phyloP scores from a whole-genome alignment of 139 green algal species.

The Chlorella sp. region DNA sequence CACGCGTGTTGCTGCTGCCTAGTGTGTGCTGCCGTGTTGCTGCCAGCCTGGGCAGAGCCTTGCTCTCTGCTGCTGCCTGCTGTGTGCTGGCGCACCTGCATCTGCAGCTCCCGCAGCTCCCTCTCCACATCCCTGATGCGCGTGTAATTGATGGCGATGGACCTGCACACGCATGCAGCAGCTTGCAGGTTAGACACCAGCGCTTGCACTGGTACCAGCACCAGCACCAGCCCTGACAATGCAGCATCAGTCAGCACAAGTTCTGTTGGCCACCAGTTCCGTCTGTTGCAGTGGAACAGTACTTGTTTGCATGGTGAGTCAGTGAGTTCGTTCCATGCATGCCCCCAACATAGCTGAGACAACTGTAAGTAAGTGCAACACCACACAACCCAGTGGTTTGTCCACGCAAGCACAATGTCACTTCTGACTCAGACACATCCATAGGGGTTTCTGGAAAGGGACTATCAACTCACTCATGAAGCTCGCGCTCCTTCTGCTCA shows the following conservation, averaged over 20 bases:
- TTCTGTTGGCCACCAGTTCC: background rate
- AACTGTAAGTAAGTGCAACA: background rate
- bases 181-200: too few relatives aligned
- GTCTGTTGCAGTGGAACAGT: background rate
- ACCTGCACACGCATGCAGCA: background rate
- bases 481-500: background rate
- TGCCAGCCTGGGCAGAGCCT: too few relatives aligned
- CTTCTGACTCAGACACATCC: too few relatives aligned
- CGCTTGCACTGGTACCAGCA: too few relatives aligned
- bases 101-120: background rate
- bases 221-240: too few relatives aligned
- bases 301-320: background rate
- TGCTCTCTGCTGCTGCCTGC: too few relatives aligned
- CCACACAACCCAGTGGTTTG: background rate
- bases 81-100: background rate
- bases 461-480: background rate
- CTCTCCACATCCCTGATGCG: background rate
- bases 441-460: background rate
- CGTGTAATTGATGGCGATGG: background rate
- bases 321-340: too few relatives aligned
- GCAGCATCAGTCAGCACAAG: background rate
- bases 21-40: too few relatives aligned
- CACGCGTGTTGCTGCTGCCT: too few relatives aligned
- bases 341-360: too few relatives aligned
- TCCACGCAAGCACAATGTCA: background rate